Evolutionary conservation across 164 flowering plant species (phyloP).

Genomic region (Chimonanthus praecox): DNA sequence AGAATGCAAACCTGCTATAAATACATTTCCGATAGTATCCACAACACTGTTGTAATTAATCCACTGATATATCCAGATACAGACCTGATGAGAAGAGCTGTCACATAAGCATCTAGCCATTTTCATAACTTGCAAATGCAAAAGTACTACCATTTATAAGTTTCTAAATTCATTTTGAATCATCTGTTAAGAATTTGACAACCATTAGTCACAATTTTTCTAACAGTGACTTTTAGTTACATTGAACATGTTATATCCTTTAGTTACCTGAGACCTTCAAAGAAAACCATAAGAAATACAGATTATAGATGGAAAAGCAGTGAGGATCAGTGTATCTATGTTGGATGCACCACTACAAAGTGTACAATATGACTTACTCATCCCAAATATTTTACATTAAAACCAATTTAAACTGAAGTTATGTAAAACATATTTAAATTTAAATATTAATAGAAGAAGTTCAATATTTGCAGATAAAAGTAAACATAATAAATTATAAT

Average conservation of each 20-base stretch:
- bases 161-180: neutral
- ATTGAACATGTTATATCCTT: too few species aligned
- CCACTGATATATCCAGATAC: constrained; percentile 88
- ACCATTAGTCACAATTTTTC: neutral
- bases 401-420: neutral
- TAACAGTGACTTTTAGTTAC: too few species aligned
- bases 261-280: too few species aligned
- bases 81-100: constrained; percentile 39
- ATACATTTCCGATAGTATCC: constrained; percentile 69
- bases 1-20: constrained; percentile 67
- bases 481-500: too few species aligned
- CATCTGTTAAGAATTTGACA: neutral
- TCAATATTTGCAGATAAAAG: too few species aligned
- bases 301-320: too few species aligned
- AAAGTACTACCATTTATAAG: neutral
- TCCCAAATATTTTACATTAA: too few species aligned
- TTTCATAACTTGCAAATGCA: neutral
- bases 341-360: too few species aligned
- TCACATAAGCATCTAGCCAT: neutral
- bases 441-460: too few species aligned
- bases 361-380: too few species aligned
- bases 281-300: too few species aligned
- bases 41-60: constrained; percentile 61
- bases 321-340: too few species aligned
- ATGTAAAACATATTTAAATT: neutral